Evolutionary conservation across 2,329 filamentous ascomycete species (phyloP).

Genomic region (Nothomitra cinnamomea): DNA sequence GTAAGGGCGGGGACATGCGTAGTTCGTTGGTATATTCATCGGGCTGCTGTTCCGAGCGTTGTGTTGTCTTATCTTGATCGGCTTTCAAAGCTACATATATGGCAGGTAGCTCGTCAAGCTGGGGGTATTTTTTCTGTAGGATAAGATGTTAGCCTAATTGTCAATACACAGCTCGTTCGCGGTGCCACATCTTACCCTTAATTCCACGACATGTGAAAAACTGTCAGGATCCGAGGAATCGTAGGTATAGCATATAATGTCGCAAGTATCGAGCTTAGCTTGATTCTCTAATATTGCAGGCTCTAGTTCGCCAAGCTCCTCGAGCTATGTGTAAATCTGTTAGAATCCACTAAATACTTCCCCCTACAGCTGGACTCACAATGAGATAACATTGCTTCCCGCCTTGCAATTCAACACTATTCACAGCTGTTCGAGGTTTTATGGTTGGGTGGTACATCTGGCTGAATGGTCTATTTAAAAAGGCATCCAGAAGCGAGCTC

Average conservation of each 20-base stretch:
- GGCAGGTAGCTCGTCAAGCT: conserved; percentile 75
- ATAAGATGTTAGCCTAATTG: background rate
- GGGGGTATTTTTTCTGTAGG: conserved; percentile 44
- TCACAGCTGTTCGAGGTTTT: conserved; percentile 82
- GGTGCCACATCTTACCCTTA: conserved; percentile 32
- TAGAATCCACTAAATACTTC: background rate
- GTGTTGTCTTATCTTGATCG: conserved; percentile 91
- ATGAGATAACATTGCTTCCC: conserved; percentile 97
- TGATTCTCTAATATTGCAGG: conserved; percentile 86
- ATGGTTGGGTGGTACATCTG: conserved; percentile 82
- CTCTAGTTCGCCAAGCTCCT: conserved; percentile 91
- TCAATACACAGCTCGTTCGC: background rate
- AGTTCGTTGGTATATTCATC: conserved; percentile 75
- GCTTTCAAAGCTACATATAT: conserved; percentile 91
- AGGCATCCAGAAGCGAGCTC: conserved; percentile 69
- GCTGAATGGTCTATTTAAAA: conserved; percentile 76
- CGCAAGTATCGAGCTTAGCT: conserved; percentile 77
- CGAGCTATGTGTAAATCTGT: conserved; percentile 29
- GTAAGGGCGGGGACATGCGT: conserved; percentile 79
- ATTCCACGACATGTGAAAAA: conserved; percentile 74
- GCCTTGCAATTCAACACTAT: conserved; percentile 87
- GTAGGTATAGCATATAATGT: conserved; percentile 88
- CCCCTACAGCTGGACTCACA: conserved; percentile 1
- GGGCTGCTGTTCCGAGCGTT: conserved; percentile 76
- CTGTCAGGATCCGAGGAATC: conserved; percentile 95